phyloP scores from a whole-genome alignment of 1,284 basidiomycete genomes.

The Peniophora sp. region DNA sequence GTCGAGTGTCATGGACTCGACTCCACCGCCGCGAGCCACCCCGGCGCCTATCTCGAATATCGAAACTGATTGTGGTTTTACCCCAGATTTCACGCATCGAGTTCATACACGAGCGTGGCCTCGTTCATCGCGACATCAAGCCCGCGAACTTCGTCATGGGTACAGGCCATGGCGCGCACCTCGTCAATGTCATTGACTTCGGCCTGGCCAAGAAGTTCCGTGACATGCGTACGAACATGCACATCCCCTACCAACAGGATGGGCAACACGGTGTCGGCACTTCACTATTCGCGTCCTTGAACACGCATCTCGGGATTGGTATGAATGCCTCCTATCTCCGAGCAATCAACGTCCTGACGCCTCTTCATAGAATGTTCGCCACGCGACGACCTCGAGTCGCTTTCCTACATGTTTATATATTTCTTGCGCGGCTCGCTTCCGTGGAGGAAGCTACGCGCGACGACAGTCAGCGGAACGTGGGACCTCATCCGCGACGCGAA shows the following conservation, averaged over 20 bases:
- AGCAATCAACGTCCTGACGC: conserved; percentile 2
- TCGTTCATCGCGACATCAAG: conserved; percentile 93
- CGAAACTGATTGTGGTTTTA: conserved; percentile 5
- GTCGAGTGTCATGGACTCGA: not conserved
- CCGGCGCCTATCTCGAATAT: conserved; percentile 6
- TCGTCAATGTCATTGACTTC: conserved; percentile 94
- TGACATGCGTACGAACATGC: conserved; percentile 77
- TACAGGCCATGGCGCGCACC: conserved; percentile 41
- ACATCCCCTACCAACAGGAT: conserved; percentile 90
- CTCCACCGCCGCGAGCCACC: conserved; percentile 4
- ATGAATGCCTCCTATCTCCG: conserved; percentile 15
- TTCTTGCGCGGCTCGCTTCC: conserved; percentile 87
- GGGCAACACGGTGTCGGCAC: conserved; percentile 88
- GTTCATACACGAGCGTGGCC: conserved; percentile 65
- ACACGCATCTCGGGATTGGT: conserved; percentile 90
- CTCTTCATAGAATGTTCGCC: conserved; percentile 66
- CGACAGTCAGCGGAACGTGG: conserved; percentile 77
- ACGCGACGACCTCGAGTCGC: conserved; percentile 86
- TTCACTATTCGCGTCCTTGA: conserved; percentile 90
- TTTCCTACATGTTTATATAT: conserved; percentile 91
- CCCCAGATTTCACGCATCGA: conserved; percentile 66
- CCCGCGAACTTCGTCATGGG: conserved; percentile 92
- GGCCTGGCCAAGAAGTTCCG: conserved; percentile 95
- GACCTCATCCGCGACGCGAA: conserved; percentile 66
- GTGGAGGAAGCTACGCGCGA: conserved; percentile 80